Evolutionary conservation across 2,329 filamentous ascomycete genomes (phyloP).

Genomic region (Ceratocystiopsis sp.): DNA sequence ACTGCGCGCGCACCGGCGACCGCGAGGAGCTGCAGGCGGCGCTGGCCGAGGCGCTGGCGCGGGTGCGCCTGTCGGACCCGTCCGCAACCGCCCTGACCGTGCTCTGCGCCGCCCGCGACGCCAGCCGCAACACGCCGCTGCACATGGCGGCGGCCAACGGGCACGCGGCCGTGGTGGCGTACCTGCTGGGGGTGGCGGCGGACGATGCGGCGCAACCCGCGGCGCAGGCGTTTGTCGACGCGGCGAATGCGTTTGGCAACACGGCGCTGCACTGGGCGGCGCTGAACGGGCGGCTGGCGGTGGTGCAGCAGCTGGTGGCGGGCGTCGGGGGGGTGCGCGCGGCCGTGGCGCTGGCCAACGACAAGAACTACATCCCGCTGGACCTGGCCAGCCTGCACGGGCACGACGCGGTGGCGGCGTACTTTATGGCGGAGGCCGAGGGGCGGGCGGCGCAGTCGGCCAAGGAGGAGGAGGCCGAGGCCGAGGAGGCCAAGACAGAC

Average conservation of each 20-base stretch:
- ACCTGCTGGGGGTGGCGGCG: conserved; percentile 25
- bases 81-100: conserved; percentile 47
- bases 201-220: conserved; percentile 20
- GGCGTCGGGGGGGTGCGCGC: conserved; percentile 47
- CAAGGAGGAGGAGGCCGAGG: not conserved
- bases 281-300: conserved; percentile 68
- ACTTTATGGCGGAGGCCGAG: conserved; percentile 36
- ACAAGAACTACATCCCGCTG: conserved; percentile 65
- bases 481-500: not conserved
- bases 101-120: conserved; percentile 47
- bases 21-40: conserved; percentile 44
- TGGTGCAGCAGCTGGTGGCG: conserved; percentile 61
- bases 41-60: conserved; percentile 38
- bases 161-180: conserved; percentile 49
- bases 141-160: conserved; percentile 93
- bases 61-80: conserved; percentile 16
- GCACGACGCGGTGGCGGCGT: conserved; percentile 47
- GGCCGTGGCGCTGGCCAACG: conserved; percentile 64
- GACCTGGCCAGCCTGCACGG: conserved; percentile 57
- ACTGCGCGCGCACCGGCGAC: conserved; percentile 68
- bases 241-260: conserved; percentile 67
- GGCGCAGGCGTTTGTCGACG: conserved; percentile 41
- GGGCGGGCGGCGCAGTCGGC: conserved; percentile 7
- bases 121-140: conserved; percentile 61
- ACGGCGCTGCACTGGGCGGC: conserved; percentile 90